Evolutionary conservation across 768 basidiomycete genomes (phyloP), one percentile per base, ranked within the genome.

Genomic region (Macrocybe gigantea): DNA sequence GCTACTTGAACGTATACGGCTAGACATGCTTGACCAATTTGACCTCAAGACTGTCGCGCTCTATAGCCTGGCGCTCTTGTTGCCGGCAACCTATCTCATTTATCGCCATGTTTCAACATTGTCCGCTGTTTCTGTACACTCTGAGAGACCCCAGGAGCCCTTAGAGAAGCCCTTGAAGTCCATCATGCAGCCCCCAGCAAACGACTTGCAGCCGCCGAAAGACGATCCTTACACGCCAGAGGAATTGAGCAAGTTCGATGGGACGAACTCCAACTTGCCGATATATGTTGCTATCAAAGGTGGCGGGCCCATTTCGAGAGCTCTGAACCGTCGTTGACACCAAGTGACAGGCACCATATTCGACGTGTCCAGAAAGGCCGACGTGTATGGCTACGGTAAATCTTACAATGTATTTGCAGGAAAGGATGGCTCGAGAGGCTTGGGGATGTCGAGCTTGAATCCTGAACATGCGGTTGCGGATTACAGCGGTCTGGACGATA

Each of bases 231-330:
- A 80, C 69, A 85, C 88, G 0, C 72, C 73, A 11, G 76, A 77
- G 51, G 65, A 88, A 53, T 73, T 98, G 50, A 81, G 74, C 35
- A 53, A 73, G 56, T 93, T 73, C 62, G 81, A 93, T 64, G 94
- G 94, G 12, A 68, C 72, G 0, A 78, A 83, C 52, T 61, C 73
- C 0, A 58, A 64, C 36, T 80, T 79, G 55, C 89, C 91, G 0
- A 89, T 98, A 52, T 93, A 87, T 56, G 86, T 98, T 38, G 85
- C 92, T 31, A 94, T 98, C 70, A 97, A 96, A 75, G 91, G 90
- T 83, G 49, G 38, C 60, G 56, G 14, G 15, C 14, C 44, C 15
- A 44, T 45, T 29, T 11, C 38, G 0, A 11, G 32, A 38, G 14
- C 30, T 15, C 12, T 41, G 9, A 34, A 12, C 9, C 6, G 1